These are phyloP conservation scores for Actinomortierella ambigua DNA, from an alignment of 371 early-diverging fungal species.

Conservation along the genomic window DNA sequence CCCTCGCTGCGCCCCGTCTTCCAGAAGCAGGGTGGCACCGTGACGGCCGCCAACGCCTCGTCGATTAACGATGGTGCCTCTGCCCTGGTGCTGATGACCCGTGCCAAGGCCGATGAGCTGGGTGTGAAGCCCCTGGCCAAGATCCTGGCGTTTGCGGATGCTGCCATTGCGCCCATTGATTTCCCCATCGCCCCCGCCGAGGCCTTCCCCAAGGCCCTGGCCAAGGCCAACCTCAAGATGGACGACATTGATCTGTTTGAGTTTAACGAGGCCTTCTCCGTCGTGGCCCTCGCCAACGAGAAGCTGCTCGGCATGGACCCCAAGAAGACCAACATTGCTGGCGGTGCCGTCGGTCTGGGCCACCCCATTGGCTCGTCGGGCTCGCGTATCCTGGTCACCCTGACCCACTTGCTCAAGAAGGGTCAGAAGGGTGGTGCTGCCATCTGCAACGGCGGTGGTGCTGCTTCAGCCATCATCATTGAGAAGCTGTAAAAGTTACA, in stretches of 20 bases:
- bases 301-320: constrained; percentile 75
- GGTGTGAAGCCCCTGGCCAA: constrained; percentile 85
- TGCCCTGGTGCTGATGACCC: constrained; percentile 88
- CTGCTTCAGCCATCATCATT: constrained; percentile 90
- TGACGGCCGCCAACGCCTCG: constrained; percentile 96
- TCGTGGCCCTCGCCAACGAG: constrained; percentile 91
- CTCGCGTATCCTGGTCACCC: constrained; percentile 88
- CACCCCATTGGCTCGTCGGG: constrained; percentile 98
- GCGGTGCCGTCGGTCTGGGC: constrained; percentile 97
- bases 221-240: constrained; percentile 73
- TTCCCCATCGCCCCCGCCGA: constrained; percentile 95
- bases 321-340: constrained; percentile 89
- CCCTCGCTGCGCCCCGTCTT: constrained; percentile 89
- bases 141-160: constrained; percentile 50
- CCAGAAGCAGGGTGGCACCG: constrained; percentile 79
- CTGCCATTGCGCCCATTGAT: constrained; percentile 75
- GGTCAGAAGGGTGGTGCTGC: constrained; percentile 90
- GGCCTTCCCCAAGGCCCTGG: constrained; percentile 94
- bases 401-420: constrained; percentile 78
- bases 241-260: constrained; percentile 83
- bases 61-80: constrained; percentile 97
- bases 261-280: constrained; percentile 98
- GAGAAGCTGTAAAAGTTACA: constrained; percentile 59
- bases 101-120: constrained; percentile 72
- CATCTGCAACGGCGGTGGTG: constrained; percentile 97